These are phyloP conservation scores for Solanum medicagineum DNA, from an alignment of 257 asterid species.

Conservation along the genomic window DNA sequence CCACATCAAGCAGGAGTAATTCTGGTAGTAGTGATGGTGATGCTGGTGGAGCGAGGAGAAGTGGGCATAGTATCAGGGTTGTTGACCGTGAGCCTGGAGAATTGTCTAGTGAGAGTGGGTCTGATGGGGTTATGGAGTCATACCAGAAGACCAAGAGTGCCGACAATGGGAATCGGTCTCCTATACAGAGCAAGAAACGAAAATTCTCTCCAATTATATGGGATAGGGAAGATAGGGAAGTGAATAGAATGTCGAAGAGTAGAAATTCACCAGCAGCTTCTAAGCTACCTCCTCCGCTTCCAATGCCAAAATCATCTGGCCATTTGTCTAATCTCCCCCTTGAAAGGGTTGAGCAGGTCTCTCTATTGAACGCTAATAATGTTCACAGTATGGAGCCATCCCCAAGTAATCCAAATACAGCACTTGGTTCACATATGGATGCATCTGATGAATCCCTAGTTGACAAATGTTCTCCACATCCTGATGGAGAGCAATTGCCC, in stretches of 20 bases:
- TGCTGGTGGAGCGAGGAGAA: slow-evolving; percentile 20
- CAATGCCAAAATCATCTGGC: slow-evolving; percentile 7
- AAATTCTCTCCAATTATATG: slow-evolving; percentile 83
- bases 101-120: slow-evolving; percentile 67
- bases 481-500: slow-evolving; percentile 14
- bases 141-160: slow-evolving; percentile 24
- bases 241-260: slow-evolving; percentile 15
- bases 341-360: slow-evolving; percentile 9
- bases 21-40: slow-evolving; percentile 37
- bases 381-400: slow-evolving; percentile 17
- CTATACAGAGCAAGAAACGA: slow-evolving; percentile 36
- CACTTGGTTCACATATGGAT: background rate
- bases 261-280: slow-evolving; percentile 13
- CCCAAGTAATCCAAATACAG: slow-evolving; percentile 14
- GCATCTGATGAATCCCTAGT: slow-evolving; percentile 14
- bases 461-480: slow-evolving; percentile 15
- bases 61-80: slow-evolving; percentile 7
- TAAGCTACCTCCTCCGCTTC: slow-evolving; percentile 24
- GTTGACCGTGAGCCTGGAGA: slow-evolving; percentile 84
- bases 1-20: slow-evolving; percentile 40
- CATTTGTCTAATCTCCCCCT: slow-evolving; percentile 10
- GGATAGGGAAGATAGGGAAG: slow-evolving; percentile 65
- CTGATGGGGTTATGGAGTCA: slow-evolving; percentile 49
- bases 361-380: slow-evolving; percentile 5
- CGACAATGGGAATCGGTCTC: slow-evolving; percentile 28